A percentile compares a stretch with the other conserved stretches of the same genome.
These are phyloP conservation scores for Sergeia podlipaevii DNA, from an alignment of 208 protist species.

Conservation along the genomic window DNA sequence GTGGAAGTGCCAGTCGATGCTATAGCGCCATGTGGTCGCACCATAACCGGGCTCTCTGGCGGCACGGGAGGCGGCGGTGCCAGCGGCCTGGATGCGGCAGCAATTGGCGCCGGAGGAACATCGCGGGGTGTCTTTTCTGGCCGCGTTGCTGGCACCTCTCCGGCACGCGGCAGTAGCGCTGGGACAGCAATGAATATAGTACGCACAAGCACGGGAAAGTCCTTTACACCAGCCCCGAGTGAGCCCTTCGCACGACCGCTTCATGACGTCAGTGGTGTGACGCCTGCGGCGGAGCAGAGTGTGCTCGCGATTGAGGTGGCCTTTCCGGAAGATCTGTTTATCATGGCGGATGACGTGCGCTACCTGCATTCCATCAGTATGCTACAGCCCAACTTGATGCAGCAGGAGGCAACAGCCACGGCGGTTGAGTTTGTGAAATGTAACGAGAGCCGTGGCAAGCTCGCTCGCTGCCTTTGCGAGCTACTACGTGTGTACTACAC, in stretches of 20 bases:
- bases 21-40: not conserved
- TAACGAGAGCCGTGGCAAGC: constrained; percentile 64
- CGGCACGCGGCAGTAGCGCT: no score
- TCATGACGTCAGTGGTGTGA: not conserved
- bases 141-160: no score
- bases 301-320: constrained; percentile 29
- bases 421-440: constrained; percentile 34
- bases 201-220: no score
- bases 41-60: no score
- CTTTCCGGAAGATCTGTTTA: constrained; percentile 37
- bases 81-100: no score
- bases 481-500: constrained; percentile 70
- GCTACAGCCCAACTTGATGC: constrained; percentile 16
- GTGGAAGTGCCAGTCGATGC: constrained; percentile 20
- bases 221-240: no score
- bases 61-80: no score
- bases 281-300: not conserved
- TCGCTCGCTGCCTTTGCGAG: constrained; percentile 62
- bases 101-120: no score
- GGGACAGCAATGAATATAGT: no score
- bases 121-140: no score
- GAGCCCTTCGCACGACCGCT: not conserved
- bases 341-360: constrained; percentile 55
- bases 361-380: constrained; percentile 52
- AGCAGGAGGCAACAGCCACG: not conserved